phyloP scores from a whole-genome alignment of 352 stramenopile genomes.

The Pythium utonaiense region DNA sequence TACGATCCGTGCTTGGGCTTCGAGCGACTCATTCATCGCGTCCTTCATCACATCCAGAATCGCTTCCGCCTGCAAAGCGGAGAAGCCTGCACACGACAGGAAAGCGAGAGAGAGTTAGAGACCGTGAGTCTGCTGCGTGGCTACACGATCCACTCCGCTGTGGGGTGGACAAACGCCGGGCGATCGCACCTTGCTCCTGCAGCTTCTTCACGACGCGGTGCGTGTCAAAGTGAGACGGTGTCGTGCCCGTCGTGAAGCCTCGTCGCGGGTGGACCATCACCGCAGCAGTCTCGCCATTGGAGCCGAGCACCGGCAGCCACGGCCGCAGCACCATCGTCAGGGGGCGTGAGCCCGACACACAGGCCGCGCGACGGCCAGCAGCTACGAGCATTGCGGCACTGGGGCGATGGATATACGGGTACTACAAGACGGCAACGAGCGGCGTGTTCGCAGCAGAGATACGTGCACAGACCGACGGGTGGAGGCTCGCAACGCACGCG shows the following conservation, averaged over 20 bases:
- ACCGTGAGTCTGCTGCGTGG: no score
- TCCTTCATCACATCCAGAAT: slow-evolving; percentile 83
- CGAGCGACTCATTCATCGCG: slow-evolving; percentile 73
- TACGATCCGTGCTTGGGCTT: slow-evolving; percentile 62
- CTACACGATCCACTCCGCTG: no score
- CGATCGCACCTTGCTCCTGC: slow-evolving; percentile 63
- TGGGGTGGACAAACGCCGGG: no score
- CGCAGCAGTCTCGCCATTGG: neutral
- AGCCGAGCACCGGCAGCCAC: neutral
- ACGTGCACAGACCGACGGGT: neutral
- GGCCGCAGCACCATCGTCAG: neutral
- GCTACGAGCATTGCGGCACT: neutral
- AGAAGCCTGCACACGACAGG: slow-evolving; percentile 51
- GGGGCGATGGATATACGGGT: neutral
- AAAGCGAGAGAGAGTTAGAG: neutral
- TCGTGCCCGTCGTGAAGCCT: slow-evolving; percentile 17
- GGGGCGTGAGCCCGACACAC: neutral
- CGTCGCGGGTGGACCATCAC: neutral
- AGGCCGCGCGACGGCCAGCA: neutral
- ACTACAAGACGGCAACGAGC: neutral
- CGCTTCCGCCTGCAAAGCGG: slow-evolving; percentile 56
- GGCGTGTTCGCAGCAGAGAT: neutral
- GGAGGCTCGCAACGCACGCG: neutral
- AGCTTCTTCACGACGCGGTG: slow-evolving; percentile 77
- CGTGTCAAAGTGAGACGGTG: slow-evolving; percentile 33